Conservation (phyloP, 306 rosid genomes). For the Psophocarpus tetragonolobus region DNA sequence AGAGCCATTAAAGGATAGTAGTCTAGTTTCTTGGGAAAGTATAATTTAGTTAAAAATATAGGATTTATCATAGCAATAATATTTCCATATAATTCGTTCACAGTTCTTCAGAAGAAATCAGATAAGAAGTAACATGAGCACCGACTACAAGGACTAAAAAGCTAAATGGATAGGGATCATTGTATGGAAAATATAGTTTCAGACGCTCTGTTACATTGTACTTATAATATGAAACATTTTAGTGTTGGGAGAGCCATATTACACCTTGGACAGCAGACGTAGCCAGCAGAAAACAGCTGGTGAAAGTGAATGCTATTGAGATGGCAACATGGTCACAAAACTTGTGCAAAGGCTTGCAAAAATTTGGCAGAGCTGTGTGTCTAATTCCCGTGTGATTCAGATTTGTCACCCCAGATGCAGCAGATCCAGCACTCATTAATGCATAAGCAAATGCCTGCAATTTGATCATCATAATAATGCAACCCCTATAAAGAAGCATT, state of each 20-base stretch:
- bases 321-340: conserved; percentile 89
- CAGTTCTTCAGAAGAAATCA: conserved; percentile 3
- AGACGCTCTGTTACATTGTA: conserved; percentile 22
- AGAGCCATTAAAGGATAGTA: neutral
- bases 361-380: conserved; percentile 74
- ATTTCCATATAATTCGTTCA: conserved; percentile 20
- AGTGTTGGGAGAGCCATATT: conserved; percentile 81
- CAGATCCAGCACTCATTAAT: conserved; percentile 88
- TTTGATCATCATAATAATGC: neutral
- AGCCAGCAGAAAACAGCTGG: conserved; percentile 69
- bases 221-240: conserved; percentile 17
- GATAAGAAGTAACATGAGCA: conserved; percentile 1
- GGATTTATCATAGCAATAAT: conserved; percentile 5
- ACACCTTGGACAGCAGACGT: conserved; percentile 66
- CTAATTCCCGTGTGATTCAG: conserved; percentile 83
- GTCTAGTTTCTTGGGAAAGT: neutral
- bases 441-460: conserved; percentile 84
- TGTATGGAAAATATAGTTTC: neutral
- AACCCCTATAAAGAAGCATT: conserved; percentile 1
- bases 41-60: neutral
- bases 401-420: conserved; percentile 83
- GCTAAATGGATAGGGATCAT: conserved; percentile 10
- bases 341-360: conserved; percentile 67
- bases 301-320: conserved; percentile 84
- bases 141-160: neutral